Conservation (phyloP, 306 rosid genomes). For the Sicyos baderoa region DNA sequence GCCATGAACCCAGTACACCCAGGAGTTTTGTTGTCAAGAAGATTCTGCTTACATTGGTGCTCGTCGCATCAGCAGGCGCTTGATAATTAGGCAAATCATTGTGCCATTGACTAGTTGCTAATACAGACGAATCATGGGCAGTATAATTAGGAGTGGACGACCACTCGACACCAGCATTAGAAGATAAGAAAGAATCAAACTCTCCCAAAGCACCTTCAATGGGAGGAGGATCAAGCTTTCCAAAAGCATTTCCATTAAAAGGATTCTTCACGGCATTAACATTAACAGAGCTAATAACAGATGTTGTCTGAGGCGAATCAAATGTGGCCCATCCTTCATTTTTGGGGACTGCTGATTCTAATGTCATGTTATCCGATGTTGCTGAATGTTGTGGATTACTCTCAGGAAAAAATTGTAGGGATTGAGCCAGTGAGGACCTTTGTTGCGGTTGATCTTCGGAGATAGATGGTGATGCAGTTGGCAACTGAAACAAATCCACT, state of each 20-base stretch:
- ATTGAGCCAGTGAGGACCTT: constrained; percentile 21
- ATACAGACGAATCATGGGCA: constrained; percentile 27
- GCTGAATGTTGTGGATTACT: constrained; percentile 35
- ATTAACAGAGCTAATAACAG: constrained; percentile 28
- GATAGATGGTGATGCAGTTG: constrained; percentile 28
- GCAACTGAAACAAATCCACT: constrained; percentile 39
- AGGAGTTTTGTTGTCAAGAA: neutral
- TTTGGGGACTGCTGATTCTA: constrained; percentile 34
- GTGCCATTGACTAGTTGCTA: constrained; percentile 37
- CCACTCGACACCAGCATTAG: constrained; percentile 36
- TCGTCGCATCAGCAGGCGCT: constrained; percentile 24
- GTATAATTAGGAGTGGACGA: constrained; percentile 31
- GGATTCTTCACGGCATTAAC: constrained; percentile 21
- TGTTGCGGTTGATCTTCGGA: constrained; percentile 30
- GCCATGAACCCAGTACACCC: constrained; percentile 10
- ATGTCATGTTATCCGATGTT: constrained; percentile 30
- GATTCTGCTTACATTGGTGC: constrained; percentile 37
- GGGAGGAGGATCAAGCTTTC: constrained; percentile 35
- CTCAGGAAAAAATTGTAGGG: constrained; percentile 36
- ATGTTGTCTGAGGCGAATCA: constrained; percentile 41
- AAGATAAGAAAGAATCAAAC: constrained; percentile 37
- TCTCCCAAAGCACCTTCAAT: constrained; percentile 30
- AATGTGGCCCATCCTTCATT: constrained; percentile 84
- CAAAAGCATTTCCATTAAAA: constrained; percentile 30
- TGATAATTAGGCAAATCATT: constrained; percentile 27